phyloP scores from a whole-genome alignment of 352 stramenopile genomes.

The Pythium oligandrum region DNA sequence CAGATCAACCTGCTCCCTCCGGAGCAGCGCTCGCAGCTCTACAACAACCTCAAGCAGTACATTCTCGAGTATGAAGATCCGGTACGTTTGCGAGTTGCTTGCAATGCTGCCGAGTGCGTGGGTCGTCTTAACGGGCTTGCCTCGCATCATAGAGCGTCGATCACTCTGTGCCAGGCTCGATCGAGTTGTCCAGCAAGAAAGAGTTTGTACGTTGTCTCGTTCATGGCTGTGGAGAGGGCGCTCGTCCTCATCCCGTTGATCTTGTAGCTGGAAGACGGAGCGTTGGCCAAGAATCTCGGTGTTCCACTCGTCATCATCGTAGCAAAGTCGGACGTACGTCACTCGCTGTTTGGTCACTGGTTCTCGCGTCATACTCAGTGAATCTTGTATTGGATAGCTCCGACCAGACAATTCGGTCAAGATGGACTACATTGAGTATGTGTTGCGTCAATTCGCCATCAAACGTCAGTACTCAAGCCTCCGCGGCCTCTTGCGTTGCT shows the following conservation, averaged over 20 bases:
- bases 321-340: conserved; percentile 70
- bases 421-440: conserved; percentile 84
- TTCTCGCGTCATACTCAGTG: too few species aligned
- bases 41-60: conserved; percentile 60
- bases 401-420: conserved; percentile 77
- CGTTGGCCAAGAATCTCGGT: conserved; percentile 73
- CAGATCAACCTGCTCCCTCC: conserved; percentile 62
- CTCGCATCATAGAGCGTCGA: conserved; percentile 40
- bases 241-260: not conserved
- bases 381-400: conserved; percentile 21
- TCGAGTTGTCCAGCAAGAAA: conserved; percentile 51
- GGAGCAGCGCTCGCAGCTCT: conserved; percentile 54
- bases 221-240: not conserved
- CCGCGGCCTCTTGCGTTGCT: not conserved
- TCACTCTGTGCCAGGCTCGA: conserved; percentile 37
- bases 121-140: conserved; percentile 1
- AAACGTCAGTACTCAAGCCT: conserved; percentile 41
- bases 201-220: conserved; percentile 49
- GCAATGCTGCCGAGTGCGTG: not conserved
- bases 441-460: conserved; percentile 72
- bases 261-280: conserved; percentile 64
- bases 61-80: conserved; percentile 76
- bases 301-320: conserved; percentile 71
- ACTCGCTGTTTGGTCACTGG: not conserved
- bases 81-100: conserved; percentile 24